Base-by-base conservation (phyloP, 1,284 basidiomycete genomes). In the Trichosporon sp. region DNA sequence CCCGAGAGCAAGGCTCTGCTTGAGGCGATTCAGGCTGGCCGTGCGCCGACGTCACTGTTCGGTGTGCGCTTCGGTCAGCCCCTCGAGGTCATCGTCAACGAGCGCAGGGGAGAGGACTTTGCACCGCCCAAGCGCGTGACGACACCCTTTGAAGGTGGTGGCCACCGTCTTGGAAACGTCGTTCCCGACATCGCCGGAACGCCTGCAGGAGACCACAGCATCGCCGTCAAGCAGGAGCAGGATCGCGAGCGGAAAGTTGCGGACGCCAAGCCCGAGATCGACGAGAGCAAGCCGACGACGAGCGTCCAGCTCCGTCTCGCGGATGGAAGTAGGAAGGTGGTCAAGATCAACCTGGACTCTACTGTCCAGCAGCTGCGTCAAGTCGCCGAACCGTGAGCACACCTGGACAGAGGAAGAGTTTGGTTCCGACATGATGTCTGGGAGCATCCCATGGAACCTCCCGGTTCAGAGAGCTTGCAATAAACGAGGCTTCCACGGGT, bases 321-420 rank as follows among this genome's bases (percentile, higher is more conserved):
- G 10, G 95, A 98, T 84, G 97, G 97, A 11, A 92, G 92, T n/a
- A 88, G 94, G 75, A 88, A 96, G 82, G 91, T 94, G 2, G 91
- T 89, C 64, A 87, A 92, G 68, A 92, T 98, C 91, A 99, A 99
- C 83, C 86, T 95, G 70, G 91, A 90, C 10, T 94, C 98, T 80
- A 98, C 93, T 0, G 89, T 99, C 7, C 88, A 88, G 8, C 94
- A 98, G 78, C 87, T 98, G 66, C 87, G 94, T 68, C 12, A n/a
- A 4, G 59, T 63, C 31, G 59, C 59, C 5, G 59, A 63, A 14
- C 59, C 59, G 59, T 63, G 35, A 63, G 59, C 37, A 35, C 11
- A 32, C 7, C 16, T 37, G 2, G 43, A 2, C 16, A 5, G 43
- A 11, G 43, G 40, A 46, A 4, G 43, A 7, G 16, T 46, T 46